Evolutionary conservation across 352 stramenopile genomes (phyloP).

Genomic region (Blastocystis sp.): DNA sequence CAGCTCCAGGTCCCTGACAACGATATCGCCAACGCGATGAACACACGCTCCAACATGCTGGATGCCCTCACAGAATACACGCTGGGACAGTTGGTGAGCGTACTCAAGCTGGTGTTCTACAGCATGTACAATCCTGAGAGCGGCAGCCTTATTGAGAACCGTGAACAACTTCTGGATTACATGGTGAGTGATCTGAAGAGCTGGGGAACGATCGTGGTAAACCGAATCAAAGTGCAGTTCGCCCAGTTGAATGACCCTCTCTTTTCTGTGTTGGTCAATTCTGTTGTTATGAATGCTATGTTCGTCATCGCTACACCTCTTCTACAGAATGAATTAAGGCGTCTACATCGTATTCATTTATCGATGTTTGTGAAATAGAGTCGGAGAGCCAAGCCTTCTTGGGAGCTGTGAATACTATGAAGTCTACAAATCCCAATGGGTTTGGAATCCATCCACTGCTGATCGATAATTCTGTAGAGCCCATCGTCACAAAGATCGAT

Average conservation of each 20-base stretch:
- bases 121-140: not conserved
- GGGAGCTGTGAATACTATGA: not conserved
- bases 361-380: not conserved
- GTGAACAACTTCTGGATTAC: not conserved
- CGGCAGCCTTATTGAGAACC: not conserved
- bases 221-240: not conserved
- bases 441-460: not conserved
- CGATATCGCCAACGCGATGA: constrained; percentile 3
- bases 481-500: not conserved
- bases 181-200: not conserved
- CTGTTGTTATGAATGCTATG: not conserved
- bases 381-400: not conserved
- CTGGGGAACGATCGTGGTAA: not conserved
- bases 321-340: not conserved
- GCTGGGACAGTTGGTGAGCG: not conserved
- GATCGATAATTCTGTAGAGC: not conserved
- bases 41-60: not conserved
- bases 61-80: constrained; percentile 32
- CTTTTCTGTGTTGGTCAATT: not conserved
- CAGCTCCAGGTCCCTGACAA: constrained; percentile 25
- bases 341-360: not conserved
- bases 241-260: not conserved
- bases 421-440: not conserved
- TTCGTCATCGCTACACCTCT: constrained; percentile 9
- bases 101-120: constrained; percentile 29